These are phyloP conservation scores for Nakazawaea sp. DNA, from an alignment of 805 yeast genomes.

Conservation along the genomic window DNA sequence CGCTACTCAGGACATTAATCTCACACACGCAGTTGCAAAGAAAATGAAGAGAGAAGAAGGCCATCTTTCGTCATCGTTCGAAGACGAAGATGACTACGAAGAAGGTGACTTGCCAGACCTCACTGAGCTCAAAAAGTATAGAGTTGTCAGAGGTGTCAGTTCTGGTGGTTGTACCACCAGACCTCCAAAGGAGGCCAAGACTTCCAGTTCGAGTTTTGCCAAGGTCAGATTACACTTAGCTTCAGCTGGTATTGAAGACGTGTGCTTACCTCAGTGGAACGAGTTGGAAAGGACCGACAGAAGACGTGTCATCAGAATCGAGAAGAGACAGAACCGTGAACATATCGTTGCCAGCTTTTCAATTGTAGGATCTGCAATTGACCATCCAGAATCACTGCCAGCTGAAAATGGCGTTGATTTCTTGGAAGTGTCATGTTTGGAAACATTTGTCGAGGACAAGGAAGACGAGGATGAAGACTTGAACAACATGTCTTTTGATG, in stretches of 20 bases:
- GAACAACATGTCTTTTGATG: constrained; percentile 14
- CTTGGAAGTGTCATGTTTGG: constrained; percentile 55
- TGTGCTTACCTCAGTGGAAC: constrained; percentile 48
- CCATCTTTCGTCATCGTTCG: background rate
- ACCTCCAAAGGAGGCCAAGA: constrained; percentile 38
- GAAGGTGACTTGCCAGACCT: constrained; percentile 7
- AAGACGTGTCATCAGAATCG: constrained; percentile 52
- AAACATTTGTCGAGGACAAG: constrained; percentile 31
- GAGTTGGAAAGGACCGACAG: constrained; percentile 37
- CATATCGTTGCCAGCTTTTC: constrained; percentile 41
- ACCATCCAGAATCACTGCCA: constrained; percentile 34
- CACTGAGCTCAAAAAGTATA: constrained; percentile 20
- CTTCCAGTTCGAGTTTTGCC: constrained; percentile 20
- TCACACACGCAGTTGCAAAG: background rate
- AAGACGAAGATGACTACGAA: background rate
- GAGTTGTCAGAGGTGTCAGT: constrained; percentile 48
- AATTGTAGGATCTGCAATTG: constrained; percentile 44
- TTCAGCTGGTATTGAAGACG: constrained; percentile 38
- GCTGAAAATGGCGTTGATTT: constrained; percentile 36
- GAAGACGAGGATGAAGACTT: constrained; percentile 14
- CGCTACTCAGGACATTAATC: background rate
- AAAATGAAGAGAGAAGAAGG: background rate
- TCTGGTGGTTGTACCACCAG: constrained; percentile 52
- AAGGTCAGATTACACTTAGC: constrained; percentile 43
- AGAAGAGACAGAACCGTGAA: constrained; percentile 43